phyloP scores from a whole-genome alignment of 768 basidiomycete species.

The Serpula lacrymans region DNA sequence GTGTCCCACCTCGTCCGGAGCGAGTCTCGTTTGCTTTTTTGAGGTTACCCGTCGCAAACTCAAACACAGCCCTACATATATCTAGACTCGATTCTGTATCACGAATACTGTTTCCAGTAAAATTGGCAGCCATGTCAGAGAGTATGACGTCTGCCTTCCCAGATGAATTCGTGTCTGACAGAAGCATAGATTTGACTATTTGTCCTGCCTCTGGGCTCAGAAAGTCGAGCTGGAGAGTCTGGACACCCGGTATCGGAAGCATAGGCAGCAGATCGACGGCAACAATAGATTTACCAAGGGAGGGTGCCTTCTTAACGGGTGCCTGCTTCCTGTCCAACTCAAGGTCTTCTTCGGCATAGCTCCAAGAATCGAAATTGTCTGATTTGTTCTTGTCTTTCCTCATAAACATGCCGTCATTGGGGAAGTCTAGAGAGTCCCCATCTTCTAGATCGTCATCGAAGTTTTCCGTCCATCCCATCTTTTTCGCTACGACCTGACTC shows the following conservation, averaged over 20 bases:
- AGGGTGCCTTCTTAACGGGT: no score
- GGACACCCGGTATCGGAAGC: slow-evolving; percentile 66
- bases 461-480: slow-evolving; percentile 47
- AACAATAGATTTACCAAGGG: slow-evolving; percentile 54
- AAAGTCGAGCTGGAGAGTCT: slow-evolving; percentile 76
- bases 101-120: slow-evolving; percentile 61
- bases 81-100: slow-evolving; percentile 71
- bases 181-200: slow-evolving; percentile 40
- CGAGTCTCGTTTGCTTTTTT: slow-evolving; percentile 44
- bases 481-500: slow-evolving; percentile 77
- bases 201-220: slow-evolving; percentile 49
- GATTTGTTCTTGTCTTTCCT: not conserved
- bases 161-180: slow-evolving; percentile 23
- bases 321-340: slow-evolving; percentile 40
- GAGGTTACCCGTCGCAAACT: slow-evolving; percentile 59
- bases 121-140: slow-evolving; percentile 88
- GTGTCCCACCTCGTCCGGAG: slow-evolving; percentile 22
- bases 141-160: slow-evolving; percentile 74
- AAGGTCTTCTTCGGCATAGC: slow-evolving; percentile 36
- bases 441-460: no score
- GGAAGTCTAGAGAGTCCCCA: slow-evolving; percentile 1
- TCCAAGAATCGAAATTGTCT: slow-evolving; percentile 15
- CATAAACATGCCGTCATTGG: not conserved
- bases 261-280: slow-evolving; percentile 83
- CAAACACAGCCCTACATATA: slow-evolving; percentile 70